Evolutionary conservation across 1,139 yeast species (phyloP).

Genomic region (Zygotorulaspora mrakii): DNA sequence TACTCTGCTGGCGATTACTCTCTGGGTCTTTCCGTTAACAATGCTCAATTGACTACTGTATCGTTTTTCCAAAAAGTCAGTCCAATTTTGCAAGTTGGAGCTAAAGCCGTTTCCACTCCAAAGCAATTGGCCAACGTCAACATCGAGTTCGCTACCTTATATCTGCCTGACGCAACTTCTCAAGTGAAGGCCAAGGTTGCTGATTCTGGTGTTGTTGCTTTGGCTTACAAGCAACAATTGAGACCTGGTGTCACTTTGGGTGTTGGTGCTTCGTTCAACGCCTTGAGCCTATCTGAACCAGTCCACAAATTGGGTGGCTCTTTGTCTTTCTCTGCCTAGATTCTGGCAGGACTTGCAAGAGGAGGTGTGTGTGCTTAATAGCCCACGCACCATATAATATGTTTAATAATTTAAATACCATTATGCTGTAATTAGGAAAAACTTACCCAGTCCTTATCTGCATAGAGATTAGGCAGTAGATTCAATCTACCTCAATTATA

Average conservation of each 20-base stretch:
- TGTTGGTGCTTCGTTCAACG: conserved; percentile 95
- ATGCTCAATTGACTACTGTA: conserved; percentile 87
- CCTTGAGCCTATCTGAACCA: conserved; percentile 92
- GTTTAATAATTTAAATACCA: conserved; percentile 6
- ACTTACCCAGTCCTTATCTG: too few species aligned
- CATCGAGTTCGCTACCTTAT: conserved; percentile 95
- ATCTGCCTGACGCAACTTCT: conserved; percentile 79
- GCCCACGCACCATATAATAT: conserved; percentile 1
- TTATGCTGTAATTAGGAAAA: not conserved
- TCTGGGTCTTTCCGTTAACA: conserved; percentile 81
- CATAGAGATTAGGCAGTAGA: too few species aligned
- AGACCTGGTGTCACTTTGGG: conserved; percentile 98
- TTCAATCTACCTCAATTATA: too few species aligned
- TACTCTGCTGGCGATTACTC: conserved; percentile 87
- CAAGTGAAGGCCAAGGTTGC: conserved; percentile 96
- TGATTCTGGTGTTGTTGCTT: conserved; percentile 92
- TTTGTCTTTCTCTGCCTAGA: conserved; percentile 81
- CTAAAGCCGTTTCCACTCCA: conserved; percentile 95
- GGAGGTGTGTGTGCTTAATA: not conserved
- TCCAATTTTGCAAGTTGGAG: conserved; percentile 92
- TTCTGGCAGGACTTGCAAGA: too few species aligned
- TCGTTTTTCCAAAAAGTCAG: conserved; percentile 96
- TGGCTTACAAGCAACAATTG: conserved; percentile 90
- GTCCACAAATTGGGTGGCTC: conserved; percentile 98
- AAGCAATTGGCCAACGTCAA: conserved; percentile 68